Base-by-base conservation (phyloP, 768 basidiomycete genomes). In the Melanogaster broomeanus region DNA sequence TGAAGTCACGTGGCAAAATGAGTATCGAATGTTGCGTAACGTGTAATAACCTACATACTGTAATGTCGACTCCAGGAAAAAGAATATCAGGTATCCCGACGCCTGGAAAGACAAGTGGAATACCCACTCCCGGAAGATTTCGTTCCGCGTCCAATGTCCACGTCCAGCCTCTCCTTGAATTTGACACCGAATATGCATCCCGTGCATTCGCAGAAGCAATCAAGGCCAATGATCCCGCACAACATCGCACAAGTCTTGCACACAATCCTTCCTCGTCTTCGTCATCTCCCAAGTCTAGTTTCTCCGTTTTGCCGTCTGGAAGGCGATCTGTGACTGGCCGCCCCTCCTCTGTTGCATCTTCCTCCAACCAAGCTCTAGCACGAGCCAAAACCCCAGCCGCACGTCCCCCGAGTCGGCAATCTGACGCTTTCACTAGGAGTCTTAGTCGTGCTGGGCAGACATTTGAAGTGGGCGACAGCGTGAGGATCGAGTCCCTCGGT, bases 401-500 rank as follows among this genome's bases (percentile, higher is more conserved):
- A 49, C 80, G 88, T 38, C 81, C 89, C 6, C 68, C 76, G 12
- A 89, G 87, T 59, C 81, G 90, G 19, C 80, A 83, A 44, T 85
- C 87, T 7, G 88, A 90, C 57, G 71, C 72, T 3, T 75, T 78
- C 57, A 59, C 66, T 16, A 79, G 80, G 56, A 73, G 73, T 57
- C 61, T 74, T 16, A 77, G 77, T 58, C 75, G 82, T 47, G 61
- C 73, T 10, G 71, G 71, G 6, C 70, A 74, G 56, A 49, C 70
- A 3, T 88, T 87, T 52, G 82, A 86, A 9, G 74, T 88, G 5
- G 94, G 91, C 3, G 91, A 94, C 61, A 82, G 77, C 59, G 94
- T 98, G 33, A 75, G 89, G 57, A 88, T 97, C 39, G 92, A 93
- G 61, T 90, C 87, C 10, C 78, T 93, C 40, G 93, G 93, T 0